These are phyloP conservation scores for Backusella luteola DNA, from an alignment of 192 early-diverging fungal species.

Conservation along the genomic window DNA sequence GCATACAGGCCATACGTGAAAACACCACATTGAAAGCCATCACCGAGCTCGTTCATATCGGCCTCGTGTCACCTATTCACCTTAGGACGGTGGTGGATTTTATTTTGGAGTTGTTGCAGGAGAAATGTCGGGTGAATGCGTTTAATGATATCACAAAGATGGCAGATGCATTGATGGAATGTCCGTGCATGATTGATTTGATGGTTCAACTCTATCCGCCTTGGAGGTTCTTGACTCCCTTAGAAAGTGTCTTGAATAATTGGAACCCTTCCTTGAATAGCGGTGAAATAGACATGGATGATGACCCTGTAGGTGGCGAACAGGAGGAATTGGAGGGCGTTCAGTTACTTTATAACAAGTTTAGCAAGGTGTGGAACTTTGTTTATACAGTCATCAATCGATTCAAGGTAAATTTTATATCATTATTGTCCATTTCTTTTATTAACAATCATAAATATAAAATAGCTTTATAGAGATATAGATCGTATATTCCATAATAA, in stretches of 20 bases:
- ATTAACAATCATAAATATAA: background rate
- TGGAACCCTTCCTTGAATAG: slow-evolving; percentile 16
- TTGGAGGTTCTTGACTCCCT: slow-evolving; percentile 19
- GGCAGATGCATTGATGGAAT: slow-evolving; percentile 23
- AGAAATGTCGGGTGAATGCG: slow-evolving; percentile 11
- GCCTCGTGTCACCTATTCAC: slow-evolving; percentile 27
- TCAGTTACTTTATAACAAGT: slow-evolving; percentile 25
- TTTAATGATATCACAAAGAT: slow-evolving; percentile 23
- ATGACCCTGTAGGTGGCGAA: slow-evolving; percentile 2
- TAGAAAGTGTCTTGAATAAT: slow-evolving; percentile 33
- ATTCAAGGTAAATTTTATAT: slow-evolving; percentile 22
- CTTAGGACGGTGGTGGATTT: slow-evolving; percentile 24
- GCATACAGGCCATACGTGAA: slow-evolving; percentile 19
- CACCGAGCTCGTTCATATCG: slow-evolving; percentile 27
- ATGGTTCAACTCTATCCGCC: slow-evolving; percentile 33
- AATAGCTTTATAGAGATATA: slow-evolving; percentile 16
- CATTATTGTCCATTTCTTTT: background rate
- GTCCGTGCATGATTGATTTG: slow-evolving; percentile 32
- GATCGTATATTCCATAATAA: slow-evolving; percentile 16
- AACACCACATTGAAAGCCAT: slow-evolving; percentile 10
- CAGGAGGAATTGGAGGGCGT: slow-evolving; percentile 29
- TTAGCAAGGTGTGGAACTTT: slow-evolving; percentile 34
- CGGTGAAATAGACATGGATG: slow-evolving; percentile 1
- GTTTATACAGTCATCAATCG: slow-evolving; percentile 12
- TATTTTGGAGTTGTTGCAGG: slow-evolving; percentile 27